Conservation (phyloP, 345 rosid genomes). For the Acer negundo region DNA sequence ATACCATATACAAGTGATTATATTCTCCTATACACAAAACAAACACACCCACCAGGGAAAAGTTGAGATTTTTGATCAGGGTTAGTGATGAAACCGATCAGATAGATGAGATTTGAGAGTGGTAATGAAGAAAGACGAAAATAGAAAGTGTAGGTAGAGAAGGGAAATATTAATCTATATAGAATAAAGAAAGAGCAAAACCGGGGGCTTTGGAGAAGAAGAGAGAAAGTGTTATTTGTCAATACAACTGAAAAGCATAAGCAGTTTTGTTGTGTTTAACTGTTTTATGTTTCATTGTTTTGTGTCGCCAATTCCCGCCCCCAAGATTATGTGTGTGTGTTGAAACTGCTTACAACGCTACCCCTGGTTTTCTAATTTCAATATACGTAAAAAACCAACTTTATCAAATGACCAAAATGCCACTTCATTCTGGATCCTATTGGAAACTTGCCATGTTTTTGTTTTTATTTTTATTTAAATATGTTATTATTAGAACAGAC, state of each 20-base stretch:
- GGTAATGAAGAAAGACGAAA: too few species aligned
- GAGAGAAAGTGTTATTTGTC: not conserved
- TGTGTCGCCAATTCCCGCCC: slow-evolving; percentile 37
- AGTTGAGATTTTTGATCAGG: not conserved
- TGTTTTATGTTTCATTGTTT: too few species aligned
- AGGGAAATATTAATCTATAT: not conserved
- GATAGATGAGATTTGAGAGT: too few species aligned
- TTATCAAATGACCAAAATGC: not conserved
- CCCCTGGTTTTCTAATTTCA: slow-evolving; percentile 35
- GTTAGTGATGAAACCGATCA: not conserved
- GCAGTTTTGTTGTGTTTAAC: not conserved
- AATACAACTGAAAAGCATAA: slow-evolving; percentile 3
- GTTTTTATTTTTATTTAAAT: too few species aligned
- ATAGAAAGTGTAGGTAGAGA: not conserved
- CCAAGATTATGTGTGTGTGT: slow-evolving; percentile 41
- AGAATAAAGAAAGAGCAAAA: slow-evolving; percentile 36
- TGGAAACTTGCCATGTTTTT: not conserved
- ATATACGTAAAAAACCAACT: too few species aligned
- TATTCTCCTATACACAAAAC: not conserved
- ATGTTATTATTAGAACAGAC: too few species aligned
- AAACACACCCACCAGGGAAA: not conserved
- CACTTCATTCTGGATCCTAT: not conserved
- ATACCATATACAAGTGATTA: not conserved
- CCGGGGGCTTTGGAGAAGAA: slow-evolving; percentile 49
- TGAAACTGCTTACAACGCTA: slow-evolving; percentile 30